Evolutionary conservation across 768 basidiomycete species (phyloP).

Genomic region (Chalciporus piperatus): DNA sequence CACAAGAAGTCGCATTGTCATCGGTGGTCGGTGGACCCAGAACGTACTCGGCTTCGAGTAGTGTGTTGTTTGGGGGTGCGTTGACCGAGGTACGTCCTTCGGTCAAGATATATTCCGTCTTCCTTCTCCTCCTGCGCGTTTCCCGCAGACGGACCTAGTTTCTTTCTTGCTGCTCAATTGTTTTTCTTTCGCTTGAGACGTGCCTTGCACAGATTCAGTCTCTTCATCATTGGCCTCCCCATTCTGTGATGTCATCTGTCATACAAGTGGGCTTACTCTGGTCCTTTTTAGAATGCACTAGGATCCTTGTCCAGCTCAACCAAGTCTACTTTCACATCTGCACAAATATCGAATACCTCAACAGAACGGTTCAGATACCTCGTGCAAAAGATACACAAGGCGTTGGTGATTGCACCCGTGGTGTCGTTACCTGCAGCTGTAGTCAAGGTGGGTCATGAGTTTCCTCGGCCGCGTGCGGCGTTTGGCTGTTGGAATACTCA

Average conservation of each 20-base stretch:
- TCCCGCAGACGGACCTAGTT: not conserved
- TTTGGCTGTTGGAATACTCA: conserved; percentile 1
- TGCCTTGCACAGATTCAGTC: conserved; percentile 11
- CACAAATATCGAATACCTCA: conserved; percentile 8
- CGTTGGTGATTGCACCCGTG: conserved; percentile 57
- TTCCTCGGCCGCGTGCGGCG: not conserved
- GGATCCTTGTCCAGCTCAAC: conserved; percentile 1
- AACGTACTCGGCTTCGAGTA: conserved; percentile 32
- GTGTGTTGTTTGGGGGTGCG: conserved; percentile 45
- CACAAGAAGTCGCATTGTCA: not conserved
- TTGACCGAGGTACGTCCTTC: conserved; percentile 13
- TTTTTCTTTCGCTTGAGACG: not conserved
- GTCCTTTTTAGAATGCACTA: conserved; percentile 3
- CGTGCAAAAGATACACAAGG: conserved; percentile 64
- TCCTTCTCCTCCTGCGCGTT: not conserved
- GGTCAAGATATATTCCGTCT: conserved; percentile 6
- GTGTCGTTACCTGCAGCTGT: conserved; percentile 33
- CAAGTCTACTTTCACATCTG: conserved; percentile 11
- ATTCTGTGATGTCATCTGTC: not conserved
- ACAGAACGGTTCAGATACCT: conserved; percentile 47
- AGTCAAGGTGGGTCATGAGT: conserved; percentile 15
- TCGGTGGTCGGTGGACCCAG: not conserved
- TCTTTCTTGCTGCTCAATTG: not conserved
- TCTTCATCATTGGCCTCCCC: conserved; percentile 8
- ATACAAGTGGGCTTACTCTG: conserved; percentile 8